Conservation (phyloP, 306 rosid species). For the Cyclanthera cordifolia region DNA sequence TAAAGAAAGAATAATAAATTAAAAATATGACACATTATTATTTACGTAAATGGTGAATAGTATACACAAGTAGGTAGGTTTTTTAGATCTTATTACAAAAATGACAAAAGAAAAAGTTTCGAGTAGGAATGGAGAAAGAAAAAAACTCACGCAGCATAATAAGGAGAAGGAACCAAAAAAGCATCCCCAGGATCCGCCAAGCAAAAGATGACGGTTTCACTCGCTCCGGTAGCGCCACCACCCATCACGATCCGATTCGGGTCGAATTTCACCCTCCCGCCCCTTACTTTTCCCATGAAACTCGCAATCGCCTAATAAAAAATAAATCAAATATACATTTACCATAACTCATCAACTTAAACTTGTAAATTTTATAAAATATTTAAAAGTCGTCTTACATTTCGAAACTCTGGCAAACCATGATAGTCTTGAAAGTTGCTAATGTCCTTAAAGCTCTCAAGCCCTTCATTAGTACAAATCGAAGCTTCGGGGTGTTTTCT, state of each 20-base stretch:
- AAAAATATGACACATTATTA: no score
- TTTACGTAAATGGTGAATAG: no score
- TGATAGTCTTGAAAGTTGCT: slow-evolving; percentile 82
- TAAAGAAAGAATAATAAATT: no score
- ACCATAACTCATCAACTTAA: not conserved
- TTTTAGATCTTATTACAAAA: not conserved
- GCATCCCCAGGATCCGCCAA: slow-evolving; percentile 84
- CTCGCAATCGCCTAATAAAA: slow-evolving; percentile 59
- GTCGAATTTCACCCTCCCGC: slow-evolving; percentile 62
- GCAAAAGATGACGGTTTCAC: slow-evolving; percentile 70
- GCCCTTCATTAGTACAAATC: slow-evolving; percentile 64
- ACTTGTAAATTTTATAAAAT: no score
- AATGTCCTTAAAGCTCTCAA: slow-evolving; percentile 42
- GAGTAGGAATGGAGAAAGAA: not conserved
- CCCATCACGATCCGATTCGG: slow-evolving; percentile 65
- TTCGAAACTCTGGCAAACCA: slow-evolving; percentile 59
- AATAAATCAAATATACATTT: not conserved
- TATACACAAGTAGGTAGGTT: no score
- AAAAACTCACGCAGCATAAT: slow-evolving; percentile 69
- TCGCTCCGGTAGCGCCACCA: slow-evolving; percentile 95
- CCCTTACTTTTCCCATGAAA: slow-evolving; percentile 75
- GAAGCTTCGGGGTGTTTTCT: slow-evolving; percentile 60
- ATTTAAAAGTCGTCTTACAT: no score
- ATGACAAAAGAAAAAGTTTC: not conserved
- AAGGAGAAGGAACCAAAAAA: slow-evolving; percentile 80